phyloP scores from a whole-genome alignment of 2,329 filamentous ascomycete genomes.

The Coleophoma cylindrospora region DNA sequence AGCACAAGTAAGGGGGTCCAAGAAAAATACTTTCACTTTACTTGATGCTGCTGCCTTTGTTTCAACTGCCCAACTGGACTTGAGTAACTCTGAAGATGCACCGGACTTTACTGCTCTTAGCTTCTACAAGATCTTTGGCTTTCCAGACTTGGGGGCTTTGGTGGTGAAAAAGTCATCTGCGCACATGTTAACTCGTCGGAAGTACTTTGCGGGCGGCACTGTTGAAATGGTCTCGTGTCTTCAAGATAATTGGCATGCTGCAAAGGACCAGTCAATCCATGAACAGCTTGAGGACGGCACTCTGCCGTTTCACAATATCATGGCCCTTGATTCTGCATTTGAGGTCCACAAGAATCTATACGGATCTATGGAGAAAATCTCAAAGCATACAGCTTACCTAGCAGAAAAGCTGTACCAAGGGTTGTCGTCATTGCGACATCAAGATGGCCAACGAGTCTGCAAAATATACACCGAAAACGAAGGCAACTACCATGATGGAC shows the following conservation, averaged over 20 bases:
- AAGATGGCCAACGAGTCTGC: conserved; percentile 42
- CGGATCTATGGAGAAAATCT: conserved; percentile 63
- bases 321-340: conserved; percentile 74
- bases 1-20: conserved; percentile 34
- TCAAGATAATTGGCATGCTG: conserved; percentile 79
- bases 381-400: conserved; percentile 66
- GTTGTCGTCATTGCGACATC: conserved; percentile 59
- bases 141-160: conserved; percentile 83
- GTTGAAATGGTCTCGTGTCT: conserved; percentile 81
- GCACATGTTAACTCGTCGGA: conserved; percentile 57
- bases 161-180: conserved; percentile 72
- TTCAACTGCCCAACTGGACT: conserved; percentile 70
- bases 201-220: conserved; percentile 91
- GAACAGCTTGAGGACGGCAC: conserved; percentile 88
- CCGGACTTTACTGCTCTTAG: conserved; percentile 87
- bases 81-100: conserved; percentile 53
- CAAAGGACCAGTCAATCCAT: conserved; percentile 68
- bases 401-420: conserved; percentile 51
- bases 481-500: conserved; percentile 16
- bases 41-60: conserved; percentile 80
- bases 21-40: conserved; percentile 53
- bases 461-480: conserved; percentile 21
- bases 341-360: conserved; percentile 65
- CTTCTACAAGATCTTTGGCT: conserved; percentile 97
- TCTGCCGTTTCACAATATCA: conserved; percentile 82